Evolutionary conservation across 1,284 basidiomycete genomes (phyloP), one percentile per base, ranked within the genome.

Genomic region (Trichosporon coremiiforme): DNA sequence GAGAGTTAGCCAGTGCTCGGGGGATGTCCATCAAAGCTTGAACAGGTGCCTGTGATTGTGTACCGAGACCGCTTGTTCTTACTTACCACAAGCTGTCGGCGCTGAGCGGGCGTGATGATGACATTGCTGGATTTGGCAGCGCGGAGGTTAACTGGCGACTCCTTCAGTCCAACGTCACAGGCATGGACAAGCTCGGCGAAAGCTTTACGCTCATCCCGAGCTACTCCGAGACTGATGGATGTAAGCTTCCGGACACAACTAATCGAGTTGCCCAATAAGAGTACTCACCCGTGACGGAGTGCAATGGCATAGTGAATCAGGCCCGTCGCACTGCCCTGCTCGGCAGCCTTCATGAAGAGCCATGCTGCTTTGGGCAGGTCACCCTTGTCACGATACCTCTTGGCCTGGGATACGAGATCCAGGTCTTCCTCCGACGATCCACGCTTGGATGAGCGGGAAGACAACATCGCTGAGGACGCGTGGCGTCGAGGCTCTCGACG

Each of bases 261-360:
- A 22, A 20, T 53, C 47, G 20, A 15, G 6, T 5, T 17, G n/a
- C n/a, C 20, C 47, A 53, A 53, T 20, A 17, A 17, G 38, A n/a
- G 12, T 15, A 70, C 69, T 70, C 45, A 71, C 68, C 83, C 83
- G 67, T 82, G 79, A 17, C 80, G 73, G 25, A 84, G 72, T 0
- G 81, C 77, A 2, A 83, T 71, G 25, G 80, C 83, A 71, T 76
- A 83, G 64, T 81, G 79, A 67, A 84, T 81, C 69, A 77, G 73
- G 5, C 83, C 83, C 0, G 77, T 79, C n/a, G 77, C 64, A 62
- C 77, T 79, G 3, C 82, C 82, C 2, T 71, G 74, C 68, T 83
- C 79, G 22, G 81, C 80, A 57, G 83, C 81, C 71, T 77, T 79
- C 75, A 81, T 77, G 68, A 83, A 84, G 63, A 80, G 78, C 73